phyloP scores from a whole-genome alignment of 83 land plant species.

The Diphasiastrum complanatum region DNA sequence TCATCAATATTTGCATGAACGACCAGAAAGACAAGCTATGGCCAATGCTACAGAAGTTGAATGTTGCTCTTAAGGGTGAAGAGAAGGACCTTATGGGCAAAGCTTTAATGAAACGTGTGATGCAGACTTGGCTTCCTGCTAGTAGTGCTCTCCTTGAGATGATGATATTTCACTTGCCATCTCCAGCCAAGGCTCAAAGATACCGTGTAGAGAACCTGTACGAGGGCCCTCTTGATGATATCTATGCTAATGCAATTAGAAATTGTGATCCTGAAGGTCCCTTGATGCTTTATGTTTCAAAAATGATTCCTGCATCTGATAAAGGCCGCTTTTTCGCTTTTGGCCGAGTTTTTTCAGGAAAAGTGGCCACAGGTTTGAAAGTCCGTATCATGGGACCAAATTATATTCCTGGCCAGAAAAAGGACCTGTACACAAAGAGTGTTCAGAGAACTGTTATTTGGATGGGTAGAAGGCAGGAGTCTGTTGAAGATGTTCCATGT shows the following conservation, averaged over 20 bases:
- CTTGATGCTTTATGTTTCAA: too few species aligned
- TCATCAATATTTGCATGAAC: too few species aligned
- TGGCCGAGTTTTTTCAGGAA: conserved; percentile 9
- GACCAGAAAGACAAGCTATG: conserved; percentile 19
- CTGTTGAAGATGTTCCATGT: too few species aligned
- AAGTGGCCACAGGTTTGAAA: conserved; percentile 8
- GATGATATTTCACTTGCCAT: too few species aligned
- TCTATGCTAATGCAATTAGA: conserved; percentile 5
- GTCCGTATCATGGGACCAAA: too few species aligned
- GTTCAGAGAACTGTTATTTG: too few species aligned
- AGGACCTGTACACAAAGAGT: conserved; percentile 12
- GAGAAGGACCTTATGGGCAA: conserved; percentile 14
- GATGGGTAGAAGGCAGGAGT: too few species aligned
- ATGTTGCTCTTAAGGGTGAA: conserved; percentile 1
- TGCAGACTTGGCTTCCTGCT: too few species aligned
- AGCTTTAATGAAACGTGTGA: conserved; percentile 3
- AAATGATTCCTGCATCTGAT: conserved; percentile 15
- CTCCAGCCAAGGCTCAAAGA: conserved; percentile 9
- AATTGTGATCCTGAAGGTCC: conserved; percentile 18
- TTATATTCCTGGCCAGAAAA: conserved; percentile 12
- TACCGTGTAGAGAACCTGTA: conserved; percentile 19
- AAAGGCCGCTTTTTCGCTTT: conserved; percentile 15
- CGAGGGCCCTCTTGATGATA: conserved; percentile 14
- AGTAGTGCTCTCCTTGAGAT: too few species aligned
- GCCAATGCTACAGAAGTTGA: conserved; percentile 14